These are phyloP conservation scores for Dissophora ornata DNA, from an alignment of 192 early-diverging fungal genomes.

Conservation along the genomic window DNA sequence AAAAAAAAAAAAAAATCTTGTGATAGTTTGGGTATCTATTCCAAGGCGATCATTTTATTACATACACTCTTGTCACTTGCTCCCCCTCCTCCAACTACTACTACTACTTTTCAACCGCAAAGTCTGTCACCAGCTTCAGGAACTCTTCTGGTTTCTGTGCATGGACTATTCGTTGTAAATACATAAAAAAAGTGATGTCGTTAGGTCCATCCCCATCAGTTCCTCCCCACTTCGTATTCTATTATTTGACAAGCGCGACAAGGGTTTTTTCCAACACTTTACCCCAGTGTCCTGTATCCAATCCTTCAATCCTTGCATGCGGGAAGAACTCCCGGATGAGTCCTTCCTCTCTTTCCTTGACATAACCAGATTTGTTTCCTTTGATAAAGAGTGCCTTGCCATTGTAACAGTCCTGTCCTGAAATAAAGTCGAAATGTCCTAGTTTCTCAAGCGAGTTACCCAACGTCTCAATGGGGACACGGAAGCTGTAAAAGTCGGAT, in stretches of 20 bases:
- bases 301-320: slow-evolving; percentile 63
- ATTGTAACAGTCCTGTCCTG: slow-evolving; percentile 56
- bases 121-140: slow-evolving; percentile 62
- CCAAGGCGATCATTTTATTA: too few species aligned
- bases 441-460: slow-evolving; percentile 63
- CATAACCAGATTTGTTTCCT: slow-evolving; percentile 77
- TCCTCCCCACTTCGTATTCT: too few species aligned
- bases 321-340: slow-evolving; percentile 81
- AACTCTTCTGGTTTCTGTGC: slow-evolving; percentile 79
- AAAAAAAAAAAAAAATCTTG: too few species aligned
- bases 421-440: slow-evolving; percentile 61
- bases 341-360: slow-evolving; percentile 59
- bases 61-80: too few species aligned
- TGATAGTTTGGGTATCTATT: too few species aligned
- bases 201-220: not conserved
- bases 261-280: slow-evolving; percentile 28
- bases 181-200: slow-evolving; percentile 12
- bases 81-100: too few species aligned
- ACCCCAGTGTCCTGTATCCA: slow-evolving; percentile 96
- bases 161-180: slow-evolving; percentile 61
- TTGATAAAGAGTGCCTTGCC: slow-evolving; percentile 84
- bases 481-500: slow-evolving; percentile 64
- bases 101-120: slow-evolving; percentile 46
- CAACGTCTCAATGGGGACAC: slow-evolving; percentile 82
- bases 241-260: not conserved